Evolutionary conservation across 495 filamentous ascomycete genomes (phyloP).

Genomic region (Daldinia vernicosa): DNA sequence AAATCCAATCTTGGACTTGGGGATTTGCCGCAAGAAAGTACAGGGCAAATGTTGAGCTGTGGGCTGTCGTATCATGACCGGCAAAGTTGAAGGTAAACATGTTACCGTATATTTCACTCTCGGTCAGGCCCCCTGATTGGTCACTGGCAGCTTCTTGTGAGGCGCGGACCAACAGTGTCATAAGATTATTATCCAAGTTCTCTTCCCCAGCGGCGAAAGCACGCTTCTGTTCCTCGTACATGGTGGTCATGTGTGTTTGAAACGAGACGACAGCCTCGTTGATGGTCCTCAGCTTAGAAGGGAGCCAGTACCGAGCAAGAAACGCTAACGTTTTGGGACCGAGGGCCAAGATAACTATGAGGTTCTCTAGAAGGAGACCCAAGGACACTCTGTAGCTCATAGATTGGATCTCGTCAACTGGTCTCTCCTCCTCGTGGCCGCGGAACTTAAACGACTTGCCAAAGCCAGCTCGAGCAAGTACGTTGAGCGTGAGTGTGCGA

Average conservation of each 20-base stretch:
- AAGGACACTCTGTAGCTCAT: neutral
- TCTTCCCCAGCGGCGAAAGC: conserved; percentile 28
- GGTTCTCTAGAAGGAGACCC: neutral
- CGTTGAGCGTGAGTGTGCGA: neutral
- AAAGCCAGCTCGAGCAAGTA: neutral
- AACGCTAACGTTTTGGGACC: neutral
- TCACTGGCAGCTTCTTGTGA: conserved; percentile 39
- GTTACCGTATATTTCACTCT: conserved; percentile 57
- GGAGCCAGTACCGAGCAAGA: neutral
- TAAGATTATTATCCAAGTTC: conserved; percentile 23
- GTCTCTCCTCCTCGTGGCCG: neutral
- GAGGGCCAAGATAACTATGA: neutral
- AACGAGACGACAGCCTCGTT: conserved; percentile 45
- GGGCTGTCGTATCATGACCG: conserved; percentile 65
- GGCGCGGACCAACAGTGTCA: conserved; percentile 14
- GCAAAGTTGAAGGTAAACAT: conserved; percentile 65
- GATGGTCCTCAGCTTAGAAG: conserved; percentile 15
- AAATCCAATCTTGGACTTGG: conserved; percentile 54
- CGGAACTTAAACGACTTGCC: neutral
- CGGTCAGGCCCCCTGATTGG: conserved; percentile 15
- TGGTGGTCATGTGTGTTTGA: conserved; percentile 37
- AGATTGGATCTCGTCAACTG: neutral
- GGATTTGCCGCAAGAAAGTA: conserved; percentile 59
- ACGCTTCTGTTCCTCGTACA: conserved; percentile 36
- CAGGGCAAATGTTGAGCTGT: conserved; percentile 59